Percentiles rank a stretch among this genome's conserved stretches.
Evolutionary conservation across 768 basidiomycete species (phyloP).

Genomic region (Solioccasus polychromus): DNA sequence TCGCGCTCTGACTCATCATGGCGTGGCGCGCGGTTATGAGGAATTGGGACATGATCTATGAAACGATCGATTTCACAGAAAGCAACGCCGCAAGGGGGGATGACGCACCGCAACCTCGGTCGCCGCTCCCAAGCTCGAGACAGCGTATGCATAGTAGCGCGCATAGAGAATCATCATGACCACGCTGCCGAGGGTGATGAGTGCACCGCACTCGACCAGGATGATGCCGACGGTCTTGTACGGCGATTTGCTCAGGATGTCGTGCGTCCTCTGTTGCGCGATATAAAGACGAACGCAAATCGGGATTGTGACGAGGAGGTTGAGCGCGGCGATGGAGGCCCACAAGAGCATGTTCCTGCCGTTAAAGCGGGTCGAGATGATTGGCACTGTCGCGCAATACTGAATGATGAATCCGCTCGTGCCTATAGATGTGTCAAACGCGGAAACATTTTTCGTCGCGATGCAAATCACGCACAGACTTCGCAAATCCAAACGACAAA

Average conservation of each 20-base stretch:
- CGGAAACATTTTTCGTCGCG: too few species aligned
- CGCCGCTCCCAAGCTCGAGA: conserved; percentile 8
- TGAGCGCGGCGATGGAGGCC: conserved; percentile 10
- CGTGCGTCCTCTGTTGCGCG: conserved; percentile 6
- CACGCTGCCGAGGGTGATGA: conserved; percentile 7
- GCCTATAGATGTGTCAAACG: conserved; percentile 7
- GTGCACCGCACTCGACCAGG: conserved; percentile 18
- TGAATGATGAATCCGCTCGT: background rate
- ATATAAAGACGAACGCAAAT: conserved; percentile 16
- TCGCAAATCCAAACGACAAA: conserved; percentile 20
- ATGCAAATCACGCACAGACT: conserved; percentile 13
- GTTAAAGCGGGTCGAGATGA: background rate
- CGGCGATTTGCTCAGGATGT: conserved; percentile 3
- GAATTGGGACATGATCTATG: conserved; percentile 13
- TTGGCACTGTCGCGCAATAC: background rate
- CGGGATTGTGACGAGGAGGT: conserved; percentile 13
- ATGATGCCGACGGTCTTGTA: conserved; percentile 15
- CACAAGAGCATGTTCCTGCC: conserved; percentile 6
- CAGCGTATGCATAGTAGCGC: background rate
- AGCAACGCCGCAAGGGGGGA: too few species aligned
- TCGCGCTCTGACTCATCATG: background rate
- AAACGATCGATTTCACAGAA: background rate
- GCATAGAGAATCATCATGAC: conserved; percentile 11
- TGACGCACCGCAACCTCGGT: conserved; percentile 18
- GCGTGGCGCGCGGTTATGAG: conserved; percentile 17